Percentiles rank a stretch among this genome's conserved stretches.
These are phyloP conservation scores for Epichloe sibirici DNA, from an alignment of 2,329 filamentous ascomycete species.

Conservation along the genomic window DNA sequence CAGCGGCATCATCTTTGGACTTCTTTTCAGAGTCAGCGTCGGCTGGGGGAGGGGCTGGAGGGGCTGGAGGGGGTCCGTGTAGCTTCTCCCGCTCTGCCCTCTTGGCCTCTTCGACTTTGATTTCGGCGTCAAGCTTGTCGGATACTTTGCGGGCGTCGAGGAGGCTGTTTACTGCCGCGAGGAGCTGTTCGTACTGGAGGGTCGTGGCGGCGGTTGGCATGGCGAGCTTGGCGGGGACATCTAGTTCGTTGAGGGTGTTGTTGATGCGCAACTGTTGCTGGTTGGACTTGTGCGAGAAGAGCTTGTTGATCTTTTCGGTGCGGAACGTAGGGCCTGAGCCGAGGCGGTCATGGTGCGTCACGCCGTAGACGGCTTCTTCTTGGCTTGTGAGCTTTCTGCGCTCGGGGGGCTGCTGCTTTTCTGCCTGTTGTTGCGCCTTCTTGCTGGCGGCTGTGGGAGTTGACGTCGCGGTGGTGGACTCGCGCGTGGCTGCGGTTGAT, in stretches of 20 bases:
- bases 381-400: slow-evolving; percentile 61
- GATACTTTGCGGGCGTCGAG: slow-evolving; percentile 62
- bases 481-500: slow-evolving; percentile 24
- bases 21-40: not conserved
- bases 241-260: slow-evolving; percentile 58
- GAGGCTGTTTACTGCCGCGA: slow-evolving; percentile 54
- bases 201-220: slow-evolving; percentile 67
- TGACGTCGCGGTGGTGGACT: slow-evolving; percentile 20
- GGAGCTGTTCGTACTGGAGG: slow-evolving; percentile 57
- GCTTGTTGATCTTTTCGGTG: slow-evolving; percentile 68
- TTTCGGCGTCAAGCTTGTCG: slow-evolving; percentile 65
- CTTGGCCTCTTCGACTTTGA: slow-evolving; percentile 46
- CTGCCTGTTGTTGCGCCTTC: slow-evolving; percentile 30
- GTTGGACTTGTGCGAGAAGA: slow-evolving; percentile 64
- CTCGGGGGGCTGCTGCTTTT: slow-evolving; percentile 32
- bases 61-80: slow-evolving; percentile 5
- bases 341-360: slow-evolving; percentile 74
- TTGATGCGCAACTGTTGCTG: slow-evolving; percentile 66
- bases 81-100: slow-evolving; percentile 39
- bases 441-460: slow-evolving; percentile 32
- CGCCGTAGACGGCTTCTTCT: slow-evolving; percentile 70
- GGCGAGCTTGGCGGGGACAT: slow-evolving; percentile 55
- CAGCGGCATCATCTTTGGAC: not conserved
- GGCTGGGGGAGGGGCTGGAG: not conserved
- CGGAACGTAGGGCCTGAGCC: slow-evolving; percentile 82